phyloP scores from a whole-genome alignment of 345 rosid species.

The Melastoma malabathricum region DNA sequence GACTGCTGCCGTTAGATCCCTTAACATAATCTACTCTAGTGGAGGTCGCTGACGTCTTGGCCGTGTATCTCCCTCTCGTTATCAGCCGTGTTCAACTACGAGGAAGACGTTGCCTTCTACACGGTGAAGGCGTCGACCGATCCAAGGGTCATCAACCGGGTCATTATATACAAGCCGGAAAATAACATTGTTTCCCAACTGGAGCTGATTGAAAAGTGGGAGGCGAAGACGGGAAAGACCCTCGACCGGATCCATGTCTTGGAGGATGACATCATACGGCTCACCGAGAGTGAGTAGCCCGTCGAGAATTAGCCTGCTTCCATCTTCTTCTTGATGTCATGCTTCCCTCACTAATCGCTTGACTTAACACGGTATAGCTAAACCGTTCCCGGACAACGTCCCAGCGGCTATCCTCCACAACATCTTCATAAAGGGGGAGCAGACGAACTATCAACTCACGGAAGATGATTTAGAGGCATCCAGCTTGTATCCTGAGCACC shows the following conservation, averaged over 20 bases:
- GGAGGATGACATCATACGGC: conserved; percentile 17
- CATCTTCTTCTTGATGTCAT: too few species aligned
- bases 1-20: too few species aligned
- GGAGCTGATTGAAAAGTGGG: conserved; percentile 22
- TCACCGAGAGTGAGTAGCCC: conserved; percentile 12
- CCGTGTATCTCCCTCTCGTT: too few species aligned
- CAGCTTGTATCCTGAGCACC: conserved; percentile 19
- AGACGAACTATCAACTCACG: conserved; percentile 17
- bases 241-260: conserved; percentile 8
- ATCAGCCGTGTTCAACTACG: too few species aligned
- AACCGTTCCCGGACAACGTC: conserved; percentile 16
- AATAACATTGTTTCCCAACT: conserved; percentile 17
- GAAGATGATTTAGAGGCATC: conserved; percentile 27
- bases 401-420: conserved; percentile 18
- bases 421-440: conserved; percentile 31
- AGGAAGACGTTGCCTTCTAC: conserved; percentile 24
- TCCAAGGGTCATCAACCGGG: conserved; percentile 16
- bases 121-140: conserved; percentile 21
- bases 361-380: conserved; percentile 1
- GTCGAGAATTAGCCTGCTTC: too few species aligned
- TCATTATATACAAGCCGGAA: conserved; percentile 13
- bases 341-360: not conserved
- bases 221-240: conserved; percentile 14
- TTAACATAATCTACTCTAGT: too few species aligned
- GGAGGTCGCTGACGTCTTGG: too few species aligned